Evolutionary conservation across 208 protist genomes (phyloP).

Genomic region (Herpetomonas samuelpessoai): DNA sequence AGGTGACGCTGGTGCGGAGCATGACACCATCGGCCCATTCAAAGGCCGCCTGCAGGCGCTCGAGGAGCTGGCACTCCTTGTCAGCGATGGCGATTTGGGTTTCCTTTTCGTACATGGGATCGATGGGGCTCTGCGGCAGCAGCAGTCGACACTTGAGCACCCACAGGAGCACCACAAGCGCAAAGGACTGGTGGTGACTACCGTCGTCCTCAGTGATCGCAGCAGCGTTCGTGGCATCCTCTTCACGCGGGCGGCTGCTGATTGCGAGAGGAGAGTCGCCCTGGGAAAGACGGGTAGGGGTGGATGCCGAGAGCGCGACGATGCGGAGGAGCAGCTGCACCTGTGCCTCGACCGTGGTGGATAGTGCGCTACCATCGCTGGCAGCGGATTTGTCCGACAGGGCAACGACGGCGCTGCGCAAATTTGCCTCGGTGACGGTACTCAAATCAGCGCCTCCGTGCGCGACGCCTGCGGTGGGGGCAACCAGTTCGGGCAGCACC

Average conservation of each 20-base stretch:
- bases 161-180: constrained; percentile 35
- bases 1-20: constrained; percentile 34
- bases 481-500: constrained; percentile 6
- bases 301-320: not conserved
- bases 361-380: not conserved
- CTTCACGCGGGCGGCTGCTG: not conserved
- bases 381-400: too few species aligned
- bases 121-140: constrained; percentile 71
- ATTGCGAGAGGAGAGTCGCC: too few species aligned
- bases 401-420: not conserved
- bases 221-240: constrained; percentile 7
- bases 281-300: too few species aligned
- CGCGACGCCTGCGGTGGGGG: not conserved
- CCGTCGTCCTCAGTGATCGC: constrained; percentile 8
- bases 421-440: not conserved
- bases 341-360: constrained; percentile 23
- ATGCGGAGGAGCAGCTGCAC: constrained; percentile 19
- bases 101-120: constrained; percentile 71
- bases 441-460: not conserved
- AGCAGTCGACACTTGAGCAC: constrained; percentile 79
- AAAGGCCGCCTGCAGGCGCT: constrained; percentile 58
- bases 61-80: constrained; percentile 40
- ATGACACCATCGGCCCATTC: constrained; percentile 50
- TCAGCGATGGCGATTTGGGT: constrained; percentile 38
- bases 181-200: constrained; percentile 2